These are phyloP conservation scores for Cladophialophora yegresii DNA, from an alignment of 2,329 filamentous ascomycete genomes.

Conservation along the genomic window DNA sequence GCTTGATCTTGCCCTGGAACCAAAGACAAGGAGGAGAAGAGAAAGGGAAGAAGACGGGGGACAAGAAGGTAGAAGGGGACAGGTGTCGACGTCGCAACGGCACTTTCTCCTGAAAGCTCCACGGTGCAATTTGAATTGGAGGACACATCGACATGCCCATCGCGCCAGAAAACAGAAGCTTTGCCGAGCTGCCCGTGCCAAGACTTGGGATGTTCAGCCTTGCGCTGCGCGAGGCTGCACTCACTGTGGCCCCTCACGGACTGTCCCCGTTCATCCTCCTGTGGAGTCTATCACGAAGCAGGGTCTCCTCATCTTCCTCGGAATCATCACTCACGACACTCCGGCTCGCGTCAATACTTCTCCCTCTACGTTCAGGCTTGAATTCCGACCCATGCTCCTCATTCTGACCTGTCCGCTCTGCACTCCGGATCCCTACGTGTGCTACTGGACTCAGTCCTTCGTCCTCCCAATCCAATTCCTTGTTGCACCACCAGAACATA, in stretches of 20 bases:
- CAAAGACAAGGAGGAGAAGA: constrained; percentile 4
- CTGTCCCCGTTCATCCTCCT: neutral
- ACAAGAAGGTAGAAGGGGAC: constrained; percentile 8
- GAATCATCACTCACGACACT: neutral
- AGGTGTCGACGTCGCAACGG: constrained; percentile 10
- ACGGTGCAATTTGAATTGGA: constrained; percentile 11
- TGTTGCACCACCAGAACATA: constrained; percentile 69
- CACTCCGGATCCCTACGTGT: constrained; percentile 7
- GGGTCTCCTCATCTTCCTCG: constrained; percentile 2
- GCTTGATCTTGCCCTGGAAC: constrained; percentile 4
- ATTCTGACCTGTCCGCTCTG: neutral
- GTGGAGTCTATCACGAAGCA: neutral
- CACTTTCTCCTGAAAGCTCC: constrained; percentile 19
- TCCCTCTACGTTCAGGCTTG: neutral
- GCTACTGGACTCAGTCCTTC: constrained; percentile 61
- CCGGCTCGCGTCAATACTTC: constrained; percentile 4
- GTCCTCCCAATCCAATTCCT: constrained; percentile 64
- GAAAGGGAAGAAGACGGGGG: constrained; percentile 1
- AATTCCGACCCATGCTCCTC: neutral
- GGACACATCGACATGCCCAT: constrained; percentile 17
- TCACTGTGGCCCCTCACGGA: neutral
- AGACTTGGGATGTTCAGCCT: neutral
- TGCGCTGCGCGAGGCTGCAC: neutral
- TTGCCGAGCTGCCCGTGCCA: constrained; percentile 3
- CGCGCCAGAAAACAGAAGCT: neutral